A percentile compares a stretch with the other conserved stretches of the same genome.
Conservation (phyloP, 2,329 filamentous ascomycete species). For the Colletotrichum tofieldiae region DNA sequence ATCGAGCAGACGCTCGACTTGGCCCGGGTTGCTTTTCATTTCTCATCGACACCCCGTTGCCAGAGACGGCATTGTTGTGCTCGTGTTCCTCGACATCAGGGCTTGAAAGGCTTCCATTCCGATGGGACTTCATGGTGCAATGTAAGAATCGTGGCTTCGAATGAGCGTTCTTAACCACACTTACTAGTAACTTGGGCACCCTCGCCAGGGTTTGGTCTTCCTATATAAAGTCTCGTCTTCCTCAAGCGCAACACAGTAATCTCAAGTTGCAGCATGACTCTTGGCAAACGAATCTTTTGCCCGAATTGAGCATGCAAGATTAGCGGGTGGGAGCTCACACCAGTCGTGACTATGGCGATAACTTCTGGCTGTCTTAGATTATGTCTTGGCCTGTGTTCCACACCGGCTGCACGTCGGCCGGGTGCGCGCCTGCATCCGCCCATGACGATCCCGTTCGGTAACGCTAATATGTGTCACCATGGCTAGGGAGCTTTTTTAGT, state of each 20-base stretch:
- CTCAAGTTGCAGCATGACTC: neutral
- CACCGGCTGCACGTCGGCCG: constrained; percentile 10
- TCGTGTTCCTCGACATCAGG: constrained; percentile 10
- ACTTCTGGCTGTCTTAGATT: constrained; percentile 29
- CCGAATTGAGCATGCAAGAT: neutral
- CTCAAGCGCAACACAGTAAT: too few relatives aligned
- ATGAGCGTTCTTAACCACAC: too few relatives aligned
- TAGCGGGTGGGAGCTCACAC: neutral
- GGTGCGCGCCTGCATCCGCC: constrained; percentile 27
- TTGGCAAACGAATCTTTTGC: neutral
- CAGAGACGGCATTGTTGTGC: neutral
- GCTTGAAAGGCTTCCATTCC: constrained; percentile 30
- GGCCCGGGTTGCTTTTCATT: neutral
- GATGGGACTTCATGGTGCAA: constrained; percentile 23
- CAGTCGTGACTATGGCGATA: neutral
- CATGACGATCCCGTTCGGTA: constrained; percentile 11
- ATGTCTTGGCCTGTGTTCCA: constrained; percentile 25
- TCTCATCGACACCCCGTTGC: neutral
- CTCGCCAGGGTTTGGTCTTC: neutral
- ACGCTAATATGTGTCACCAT: neutral
- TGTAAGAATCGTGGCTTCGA: neutral
- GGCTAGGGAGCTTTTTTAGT: neutral
- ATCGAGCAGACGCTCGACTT: constrained; percentile 17
- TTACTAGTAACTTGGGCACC: too few relatives aligned
- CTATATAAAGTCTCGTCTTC: neutral